Percentiles rank a stretch among this genome's conserved stretches.
Evolutionary conservation across 2,329 filamentous ascomycete genomes (phyloP).

Genomic region (Colletotrichum chrysophilum): DNA sequence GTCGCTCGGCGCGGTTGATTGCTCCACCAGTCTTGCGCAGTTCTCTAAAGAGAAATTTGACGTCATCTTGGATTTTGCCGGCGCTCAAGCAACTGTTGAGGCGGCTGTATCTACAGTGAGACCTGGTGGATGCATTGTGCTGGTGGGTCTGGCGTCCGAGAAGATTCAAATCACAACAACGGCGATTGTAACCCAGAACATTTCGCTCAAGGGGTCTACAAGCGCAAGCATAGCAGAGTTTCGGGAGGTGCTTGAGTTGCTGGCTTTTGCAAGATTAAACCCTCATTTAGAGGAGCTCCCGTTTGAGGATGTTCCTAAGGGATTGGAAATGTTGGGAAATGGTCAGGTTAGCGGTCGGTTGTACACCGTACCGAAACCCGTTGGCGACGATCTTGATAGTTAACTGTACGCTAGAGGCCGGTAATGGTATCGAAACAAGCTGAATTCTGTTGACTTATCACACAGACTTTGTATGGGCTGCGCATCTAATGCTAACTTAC

Average conservation of each 20-base stretch:
- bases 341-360: background rate
- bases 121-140: slow-evolving; percentile 9
- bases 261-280: background rate
- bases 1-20: background rate
- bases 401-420: background rate
- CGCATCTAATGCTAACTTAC: background rate
- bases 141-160: slow-evolving; percentile 1
- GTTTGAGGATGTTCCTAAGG: background rate
- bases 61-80: slow-evolving; percentile 12
- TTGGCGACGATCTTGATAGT: background rate
- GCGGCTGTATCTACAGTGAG: background rate
- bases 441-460: background rate
- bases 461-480: background rate
- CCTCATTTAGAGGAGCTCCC: background rate
- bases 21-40: background rate
- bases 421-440: background rate
- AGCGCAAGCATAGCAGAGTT: slow-evolving; percentile 1
- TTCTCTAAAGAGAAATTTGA: background rate
- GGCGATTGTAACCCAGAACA: background rate
- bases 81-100: slow-evolving; percentile 3
- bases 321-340: background rate
- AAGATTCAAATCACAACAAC: background rate
- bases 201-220: background rate
- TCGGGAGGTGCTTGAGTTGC: background rate
- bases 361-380: background rate